These are phyloP conservation scores for Globisporangium spinosum DNA, from an alignment of 352 stramenopile species.

Conservation along the genomic window DNA sequence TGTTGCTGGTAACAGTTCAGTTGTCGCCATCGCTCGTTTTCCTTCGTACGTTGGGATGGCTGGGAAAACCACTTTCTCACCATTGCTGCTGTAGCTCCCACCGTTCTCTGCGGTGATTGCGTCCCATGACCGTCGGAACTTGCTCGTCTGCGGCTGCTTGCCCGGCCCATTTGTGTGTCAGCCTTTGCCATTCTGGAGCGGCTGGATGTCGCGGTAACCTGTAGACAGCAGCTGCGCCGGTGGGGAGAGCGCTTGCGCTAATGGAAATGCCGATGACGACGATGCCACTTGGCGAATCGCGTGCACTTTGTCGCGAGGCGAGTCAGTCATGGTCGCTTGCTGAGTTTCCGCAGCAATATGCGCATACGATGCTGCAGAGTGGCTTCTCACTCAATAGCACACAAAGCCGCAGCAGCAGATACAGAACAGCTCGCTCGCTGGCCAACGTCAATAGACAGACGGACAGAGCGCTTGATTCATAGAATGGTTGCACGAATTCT, in stretches of 20 bases:
- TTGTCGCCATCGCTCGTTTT: background rate
- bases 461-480: background rate
- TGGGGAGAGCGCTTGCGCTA: constrained; percentile 35
- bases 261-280: background rate
- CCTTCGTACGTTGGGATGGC: constrained; percentile 19
- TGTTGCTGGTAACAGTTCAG: background rate
- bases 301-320: constrained; percentile 23
- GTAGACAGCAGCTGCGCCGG: constrained; percentile 56
- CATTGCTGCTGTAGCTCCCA: background rate
- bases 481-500: background rate
- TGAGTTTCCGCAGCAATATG: background rate
- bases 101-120: constrained; percentile 12
- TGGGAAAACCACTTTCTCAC: constrained; percentile 49
- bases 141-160: constrained; percentile 17
- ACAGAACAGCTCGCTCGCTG: background rate
- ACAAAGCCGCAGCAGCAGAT: background rate
- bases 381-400: background rate
- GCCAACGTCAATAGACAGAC: background rate
- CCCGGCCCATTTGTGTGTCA: constrained; percentile 60
- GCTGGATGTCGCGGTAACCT: constrained; percentile 67
- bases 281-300: constrained; percentile 14
- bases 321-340: constrained; percentile 11
- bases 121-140: constrained; percentile 21
- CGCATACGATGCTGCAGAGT: background rate
- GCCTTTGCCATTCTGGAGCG: constrained; percentile 57